Conservation (phyloP, 169 alveolate species). For the Plasmodium gaboni region DNA sequence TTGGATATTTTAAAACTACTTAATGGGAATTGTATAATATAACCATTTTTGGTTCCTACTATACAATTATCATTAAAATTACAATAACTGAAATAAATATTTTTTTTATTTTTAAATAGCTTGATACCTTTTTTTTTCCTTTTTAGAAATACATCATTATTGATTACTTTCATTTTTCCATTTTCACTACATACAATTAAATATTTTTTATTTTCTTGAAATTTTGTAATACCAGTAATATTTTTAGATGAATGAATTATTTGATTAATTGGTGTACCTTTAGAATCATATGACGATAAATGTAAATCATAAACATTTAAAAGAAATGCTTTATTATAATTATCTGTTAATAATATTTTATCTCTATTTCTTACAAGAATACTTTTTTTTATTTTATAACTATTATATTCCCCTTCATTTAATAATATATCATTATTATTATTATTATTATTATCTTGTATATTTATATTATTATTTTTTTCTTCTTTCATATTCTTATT, state of each 20-base stretch:
- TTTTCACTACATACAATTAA: constrained; percentile 72
- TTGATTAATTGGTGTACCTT: constrained; percentile 67
- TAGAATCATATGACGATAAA: constrained; percentile 63
- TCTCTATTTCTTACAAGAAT: constrained; percentile 44
- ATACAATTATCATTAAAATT: constrained; percentile 66
- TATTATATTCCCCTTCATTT: neutral
- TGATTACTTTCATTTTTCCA: constrained; percentile 74
- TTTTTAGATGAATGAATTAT: constrained; percentile 32
- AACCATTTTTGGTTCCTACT: constrained; percentile 74
- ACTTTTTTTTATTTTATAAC: constrained; percentile 66
- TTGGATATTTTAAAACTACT: constrained; percentile 61
- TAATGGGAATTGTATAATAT: constrained; percentile 65
- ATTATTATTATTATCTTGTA: neutral
- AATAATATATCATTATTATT: neutral
- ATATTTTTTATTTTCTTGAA: constrained; percentile 56
- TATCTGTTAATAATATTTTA: constrained; percentile 55
- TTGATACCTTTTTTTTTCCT: constrained; percentile 62
- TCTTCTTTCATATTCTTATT: too few relatives aligned
- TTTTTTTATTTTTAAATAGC: constrained; percentile 71
- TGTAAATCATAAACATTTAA: constrained; percentile 43
- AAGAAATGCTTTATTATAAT: constrained; percentile 42
- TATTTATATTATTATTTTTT: too few relatives aligned
- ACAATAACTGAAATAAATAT: constrained; percentile 61
- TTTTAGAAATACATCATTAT: constrained; percentile 56
- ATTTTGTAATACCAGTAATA: constrained; percentile 59